Base-by-base conservation (phyloP, 1,139 yeast genomes). In the Suhomyces anneliseae region DNA sequence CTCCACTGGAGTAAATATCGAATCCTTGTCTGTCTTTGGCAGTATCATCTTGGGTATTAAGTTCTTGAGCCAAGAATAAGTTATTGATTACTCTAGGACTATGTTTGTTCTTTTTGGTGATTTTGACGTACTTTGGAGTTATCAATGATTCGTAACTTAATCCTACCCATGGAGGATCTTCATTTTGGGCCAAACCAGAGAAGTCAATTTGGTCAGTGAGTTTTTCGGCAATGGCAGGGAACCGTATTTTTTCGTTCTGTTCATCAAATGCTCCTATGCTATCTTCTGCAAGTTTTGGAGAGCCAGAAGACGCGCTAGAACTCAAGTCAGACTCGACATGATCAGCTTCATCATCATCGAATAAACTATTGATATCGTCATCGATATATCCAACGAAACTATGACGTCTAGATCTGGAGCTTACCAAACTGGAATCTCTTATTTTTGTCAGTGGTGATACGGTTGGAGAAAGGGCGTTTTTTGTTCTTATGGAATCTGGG, bases 51-150 rank as follows among this genome's bases (percentile, higher is more conserved):
- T 39, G 44, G 10, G 59, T 61, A 47, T 74, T 71, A 50, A 90
- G 68, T 64, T 90, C 95, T 64, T 90, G 97, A 0, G 96, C 95
- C 38, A 90, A 68, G 55, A 90, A 89, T 42, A 90, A 62, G 49
- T 85, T 70, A 54, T 79, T 79, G 50, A 83, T 69, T 37, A 69
- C 62, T 34, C 66, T 68, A 2, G 82, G 75, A 40, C 81, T 70
- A 43, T 66, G 67, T 47, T 70, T 73, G 49, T 75, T 70, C 49
- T 72, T 76, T 51, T 74, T 72, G 50, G 72, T 70, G 4, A 76
- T 65, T 56, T 75, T 79, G 41, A 82, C 66, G 58, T 84, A 81
- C 50, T 76, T 78, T 7, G 90, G 87, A 36, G 76, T 68, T 34
- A 64, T 62, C 44, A 81, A 62, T 36, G 76, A 70, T 47, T 74